Evolutionary conservation across 2,329 filamentous ascomycete genomes (phyloP).

Genomic region (Diatrype stigma): DNA sequence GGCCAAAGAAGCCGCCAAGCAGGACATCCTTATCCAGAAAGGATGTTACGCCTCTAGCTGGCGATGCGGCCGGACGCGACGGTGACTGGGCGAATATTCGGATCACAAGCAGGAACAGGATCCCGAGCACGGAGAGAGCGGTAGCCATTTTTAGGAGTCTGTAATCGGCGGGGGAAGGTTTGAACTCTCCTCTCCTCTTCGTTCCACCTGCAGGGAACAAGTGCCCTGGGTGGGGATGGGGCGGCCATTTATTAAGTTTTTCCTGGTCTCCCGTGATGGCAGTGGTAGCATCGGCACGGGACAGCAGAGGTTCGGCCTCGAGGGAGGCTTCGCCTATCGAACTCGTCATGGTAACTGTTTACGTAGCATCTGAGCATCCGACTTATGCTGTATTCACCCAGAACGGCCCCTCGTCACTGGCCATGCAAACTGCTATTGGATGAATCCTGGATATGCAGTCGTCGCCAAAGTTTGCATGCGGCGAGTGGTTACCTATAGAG

Average conservation of each 20-base stretch:
- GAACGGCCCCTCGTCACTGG: too few relatives aligned
- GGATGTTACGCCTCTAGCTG: constrained; percentile 16
- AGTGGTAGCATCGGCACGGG: too few relatives aligned
- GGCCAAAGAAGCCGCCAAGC: constrained; percentile 19
- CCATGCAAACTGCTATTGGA: too few relatives aligned
- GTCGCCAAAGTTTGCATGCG: too few relatives aligned
- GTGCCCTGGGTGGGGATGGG: background rate
- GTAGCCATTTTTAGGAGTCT: constrained; percentile 13
- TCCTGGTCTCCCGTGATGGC: background rate
- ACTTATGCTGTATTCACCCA: too few relatives aligned
- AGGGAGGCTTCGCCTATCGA: too few relatives aligned
- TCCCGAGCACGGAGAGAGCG: constrained; percentile 13
- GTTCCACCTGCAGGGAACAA: background rate
- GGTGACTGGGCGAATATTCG: constrained; percentile 3
- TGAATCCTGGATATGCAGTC: too few relatives aligned
- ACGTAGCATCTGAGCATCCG: too few relatives aligned
- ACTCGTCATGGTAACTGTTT: too few relatives aligned
- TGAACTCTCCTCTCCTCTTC: constrained; percentile 2
- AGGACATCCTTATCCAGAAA: constrained; percentile 23
- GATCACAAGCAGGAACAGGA: constrained; percentile 12
- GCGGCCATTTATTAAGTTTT: background rate
- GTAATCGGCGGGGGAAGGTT: constrained; percentile 9
- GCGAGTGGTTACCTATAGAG: too few relatives aligned
- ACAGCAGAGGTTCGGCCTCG: too few relatives aligned
- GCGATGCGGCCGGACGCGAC: background rate